These are phyloP conservation scores for Trichoderma lentiforme DNA, from an alignment of 2,329 filamentous ascomycete species.

Conservation along the genomic window DNA sequence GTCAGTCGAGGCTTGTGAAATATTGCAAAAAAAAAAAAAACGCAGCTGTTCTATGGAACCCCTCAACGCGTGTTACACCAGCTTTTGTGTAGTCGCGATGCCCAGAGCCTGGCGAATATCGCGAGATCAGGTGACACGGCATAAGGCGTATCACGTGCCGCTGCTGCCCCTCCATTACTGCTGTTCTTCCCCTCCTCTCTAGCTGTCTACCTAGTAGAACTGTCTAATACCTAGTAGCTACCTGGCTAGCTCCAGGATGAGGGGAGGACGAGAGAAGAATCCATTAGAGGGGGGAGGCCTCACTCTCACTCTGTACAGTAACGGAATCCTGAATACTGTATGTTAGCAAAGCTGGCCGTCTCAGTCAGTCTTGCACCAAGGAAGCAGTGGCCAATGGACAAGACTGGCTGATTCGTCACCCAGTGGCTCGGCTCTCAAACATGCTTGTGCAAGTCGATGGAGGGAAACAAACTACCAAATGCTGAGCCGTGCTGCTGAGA, in stretches of 20 bases:
- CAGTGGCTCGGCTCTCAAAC: not conserved
- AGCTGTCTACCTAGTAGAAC: not conserved
- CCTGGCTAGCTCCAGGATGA: not conserved
- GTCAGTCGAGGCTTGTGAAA: not conserved
- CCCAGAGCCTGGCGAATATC: not conserved
- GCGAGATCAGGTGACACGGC: conserved; percentile 16
- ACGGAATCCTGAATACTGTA: not conserved
- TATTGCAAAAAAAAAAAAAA: not conserved
- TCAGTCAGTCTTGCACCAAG: not conserved
- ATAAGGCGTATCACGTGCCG: not conserved
- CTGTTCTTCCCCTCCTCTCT: not conserved
- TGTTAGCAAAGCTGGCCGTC: not conserved
- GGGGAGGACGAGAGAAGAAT: not conserved
- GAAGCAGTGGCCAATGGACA: not conserved
- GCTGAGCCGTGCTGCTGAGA: not conserved
- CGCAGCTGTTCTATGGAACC: not conserved
- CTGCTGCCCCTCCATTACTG: not conserved
- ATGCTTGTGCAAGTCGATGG: not conserved
- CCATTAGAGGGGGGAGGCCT: not conserved
- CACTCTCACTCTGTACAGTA: not conserved
- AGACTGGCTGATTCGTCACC: not conserved
- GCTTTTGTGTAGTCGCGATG: not conserved
- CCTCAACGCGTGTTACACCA: conserved; percentile 13
- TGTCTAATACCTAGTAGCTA: too few species aligned
- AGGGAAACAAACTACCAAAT: too few species aligned